Conservation (phyloP, 192 early-diverging fungal species). For the Phlyctochytrium planicorne region DNA sequence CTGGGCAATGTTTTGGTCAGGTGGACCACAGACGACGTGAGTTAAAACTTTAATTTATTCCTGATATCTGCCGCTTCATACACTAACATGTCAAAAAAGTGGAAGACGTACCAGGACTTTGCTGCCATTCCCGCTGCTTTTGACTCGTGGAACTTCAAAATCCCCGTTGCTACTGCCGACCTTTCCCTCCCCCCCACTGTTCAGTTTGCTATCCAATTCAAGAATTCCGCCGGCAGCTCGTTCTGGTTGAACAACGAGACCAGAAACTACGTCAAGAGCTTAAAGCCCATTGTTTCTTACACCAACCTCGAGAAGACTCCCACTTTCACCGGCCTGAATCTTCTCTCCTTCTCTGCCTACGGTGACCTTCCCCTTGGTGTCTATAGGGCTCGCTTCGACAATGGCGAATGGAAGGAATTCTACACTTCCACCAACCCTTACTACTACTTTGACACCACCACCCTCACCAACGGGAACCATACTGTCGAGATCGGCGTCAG, state of each 20-base stretch:
- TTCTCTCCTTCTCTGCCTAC: not conserved
- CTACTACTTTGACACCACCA: not conserved
- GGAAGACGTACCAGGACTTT: not conserved
- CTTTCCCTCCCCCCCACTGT: not conserved
- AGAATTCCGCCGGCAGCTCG: no score
- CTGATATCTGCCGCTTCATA: no score
- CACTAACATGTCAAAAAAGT: no score
- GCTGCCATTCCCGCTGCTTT: not conserved
- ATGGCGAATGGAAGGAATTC: not conserved
- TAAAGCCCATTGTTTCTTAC: no score
- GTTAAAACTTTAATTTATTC: no score
- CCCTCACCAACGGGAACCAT: not conserved
- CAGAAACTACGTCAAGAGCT: not conserved
- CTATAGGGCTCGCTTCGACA: not conserved
- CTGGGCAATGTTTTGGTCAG: not conserved
- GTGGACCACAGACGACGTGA: not conserved
- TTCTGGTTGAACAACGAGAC: not conserved
- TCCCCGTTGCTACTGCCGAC: not conserved
- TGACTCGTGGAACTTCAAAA: not conserved
- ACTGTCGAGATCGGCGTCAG: not conserved
- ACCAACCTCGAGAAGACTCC: not conserved
- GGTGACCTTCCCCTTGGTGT: not conserved
- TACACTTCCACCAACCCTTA: not conserved
- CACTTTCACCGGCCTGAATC: not conserved
- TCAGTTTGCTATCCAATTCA: not conserved